Evolutionary conservation across 2,329 filamentous ascomycete genomes (phyloP).

Genomic region (Pseudocercospora pini-densiflorae): DNA sequence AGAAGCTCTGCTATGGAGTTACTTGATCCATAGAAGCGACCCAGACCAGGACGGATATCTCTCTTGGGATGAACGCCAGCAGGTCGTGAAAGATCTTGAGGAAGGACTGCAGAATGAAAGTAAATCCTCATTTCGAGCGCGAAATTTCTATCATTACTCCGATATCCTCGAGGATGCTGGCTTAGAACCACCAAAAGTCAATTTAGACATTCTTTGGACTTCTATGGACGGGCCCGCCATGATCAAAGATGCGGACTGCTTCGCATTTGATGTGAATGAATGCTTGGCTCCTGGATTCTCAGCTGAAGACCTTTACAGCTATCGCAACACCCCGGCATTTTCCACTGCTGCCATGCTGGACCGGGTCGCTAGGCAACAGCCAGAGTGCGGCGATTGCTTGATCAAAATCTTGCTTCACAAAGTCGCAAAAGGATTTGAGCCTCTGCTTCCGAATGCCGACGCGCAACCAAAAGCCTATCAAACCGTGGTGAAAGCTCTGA

Average conservation of each 20-base stretch:
- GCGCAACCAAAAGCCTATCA: neutral
- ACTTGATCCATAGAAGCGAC: conserved; percentile 5
- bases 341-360: conserved; percentile 6
- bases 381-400: conserved; percentile 9
- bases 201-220: conserved; percentile 15
- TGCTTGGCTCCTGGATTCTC: conserved; percentile 15
- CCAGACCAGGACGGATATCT: conserved; percentile 6
- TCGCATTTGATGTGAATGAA: conserved; percentile 9
- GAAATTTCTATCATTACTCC: conserved; percentile 8
- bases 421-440: neutral
- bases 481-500: neutral
- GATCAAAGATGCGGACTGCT: conserved; percentile 8
- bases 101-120: conserved; percentile 7
- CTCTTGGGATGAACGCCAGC: conserved; percentile 3
- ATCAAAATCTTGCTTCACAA: conserved; percentile 6
- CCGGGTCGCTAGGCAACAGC: neutral
- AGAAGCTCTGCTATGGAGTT: conserved; percentile 12
- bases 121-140: neutral
- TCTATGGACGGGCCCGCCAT: conserved; percentile 3
- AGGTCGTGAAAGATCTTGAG: conserved; percentile 3
- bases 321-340: neutral
- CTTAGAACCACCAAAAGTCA: conserved; percentile 9
- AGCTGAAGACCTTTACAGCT: neutral
- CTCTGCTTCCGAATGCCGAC: neutral
- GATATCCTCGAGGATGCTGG: neutral